Evolutionary conservation across 164 flowering plant species (phyloP).

Genomic region (Vitis labrusca): DNA sequence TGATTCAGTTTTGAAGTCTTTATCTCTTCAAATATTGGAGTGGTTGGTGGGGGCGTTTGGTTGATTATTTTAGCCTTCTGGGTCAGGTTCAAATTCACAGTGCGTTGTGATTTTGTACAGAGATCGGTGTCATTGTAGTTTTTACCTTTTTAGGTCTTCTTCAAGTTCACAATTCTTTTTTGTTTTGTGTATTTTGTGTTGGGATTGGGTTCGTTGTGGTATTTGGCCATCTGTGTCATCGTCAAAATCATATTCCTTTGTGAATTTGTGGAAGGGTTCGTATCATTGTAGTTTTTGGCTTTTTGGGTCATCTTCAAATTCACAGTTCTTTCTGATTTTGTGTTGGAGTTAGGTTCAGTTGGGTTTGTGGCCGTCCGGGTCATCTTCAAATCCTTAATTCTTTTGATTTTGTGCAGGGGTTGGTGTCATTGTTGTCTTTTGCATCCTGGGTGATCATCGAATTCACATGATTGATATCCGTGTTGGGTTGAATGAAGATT

Average conservation of each 20-base stretch:
- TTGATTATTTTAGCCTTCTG: too few relatives aligned
- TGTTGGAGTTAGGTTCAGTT: too few relatives aligned
- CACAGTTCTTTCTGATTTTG: too few relatives aligned
- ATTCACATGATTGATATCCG: neutral
- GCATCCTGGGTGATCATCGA: neutral
- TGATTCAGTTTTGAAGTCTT: neutral
- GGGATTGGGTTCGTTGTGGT: too few relatives aligned
- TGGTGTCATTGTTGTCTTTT: neutral
- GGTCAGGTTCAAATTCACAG: too few relatives aligned
- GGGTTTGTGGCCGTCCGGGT: slow-evolving; percentile 4
- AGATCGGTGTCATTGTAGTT: too few relatives aligned
- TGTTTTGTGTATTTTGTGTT: too few relatives aligned
- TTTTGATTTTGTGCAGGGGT: neutral
- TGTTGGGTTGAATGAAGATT: neutral
- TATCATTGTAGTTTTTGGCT: neutral
- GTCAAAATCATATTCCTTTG: neutral
- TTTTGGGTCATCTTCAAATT: slow-evolving; percentile 1
- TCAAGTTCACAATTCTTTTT: too few relatives aligned
- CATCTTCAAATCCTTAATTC: neutral
- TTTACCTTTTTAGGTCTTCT: too few relatives aligned
- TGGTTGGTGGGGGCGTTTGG: too few relatives aligned
- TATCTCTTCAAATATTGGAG: neutral
- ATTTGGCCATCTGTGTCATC: neutral
- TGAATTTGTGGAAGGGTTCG: neutral
- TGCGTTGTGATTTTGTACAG: too few relatives aligned